Base-by-base conservation (phyloP, 2,329 filamentous ascomycete genomes). In the Macroventuria anomochaeta region DNA sequence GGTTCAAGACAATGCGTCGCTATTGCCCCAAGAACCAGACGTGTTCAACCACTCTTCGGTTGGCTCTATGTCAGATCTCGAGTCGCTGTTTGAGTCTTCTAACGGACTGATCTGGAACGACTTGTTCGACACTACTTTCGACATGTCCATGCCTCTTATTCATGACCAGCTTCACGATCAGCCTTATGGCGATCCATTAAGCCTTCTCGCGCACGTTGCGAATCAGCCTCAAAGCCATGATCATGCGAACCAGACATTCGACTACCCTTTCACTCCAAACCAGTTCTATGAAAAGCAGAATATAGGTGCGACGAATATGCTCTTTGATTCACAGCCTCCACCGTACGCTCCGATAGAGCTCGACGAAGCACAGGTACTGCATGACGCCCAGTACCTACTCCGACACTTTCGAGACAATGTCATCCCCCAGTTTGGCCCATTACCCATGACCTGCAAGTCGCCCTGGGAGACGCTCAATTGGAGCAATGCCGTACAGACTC, bases 381-480 rank as follows among this genome's bases (percentile, higher is more conserved):
- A 42, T 11, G 54, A 60, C 28, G 55, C 56, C 5, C 40, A 58
- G 17, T 48, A 48, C 23, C 39, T 64, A 12, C 51, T 64, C 7
- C 54, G 49, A 17, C 50, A 64, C 42, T 64, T 61, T 43, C 29
- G 56, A 33, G 47, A 57, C 23, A 8, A 37, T 34, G 33, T 62
- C 10, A 21, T 62, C 23, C 42, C 59, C n/a, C 55, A 61, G 26
- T 52, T 63, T 29, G 49, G 54, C 4, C 57, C 57, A 2, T 21
- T 61, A n/a, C 53, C 57, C 2, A 53, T 50, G 53, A 39, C 28
- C 7, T 58, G 48, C 15, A 60, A 55, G 32, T 62, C 59, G 11
- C 61, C 61, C 1, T 64, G 61, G 61, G 56, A 58, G 10, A 46
- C 59, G 10, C 48, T 64, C 11, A 55, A 61, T 6, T 44, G 61